A percentile compares a stretch with the other conserved stretches of the same genome.
Conservation (phyloP, 1,139 yeast genomes). For the Sugiyamaella castrensis region DNA sequence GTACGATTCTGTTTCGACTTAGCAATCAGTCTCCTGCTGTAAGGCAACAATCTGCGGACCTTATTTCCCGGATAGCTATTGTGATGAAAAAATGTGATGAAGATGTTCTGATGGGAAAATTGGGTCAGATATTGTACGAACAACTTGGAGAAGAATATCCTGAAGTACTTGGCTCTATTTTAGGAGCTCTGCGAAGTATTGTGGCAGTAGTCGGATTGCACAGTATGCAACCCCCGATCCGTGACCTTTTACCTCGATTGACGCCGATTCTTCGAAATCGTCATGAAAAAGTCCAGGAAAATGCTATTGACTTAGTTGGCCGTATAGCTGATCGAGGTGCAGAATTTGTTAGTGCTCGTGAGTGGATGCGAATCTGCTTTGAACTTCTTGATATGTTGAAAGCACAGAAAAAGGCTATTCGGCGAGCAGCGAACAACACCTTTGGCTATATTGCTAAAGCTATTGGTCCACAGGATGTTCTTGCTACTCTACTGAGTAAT, state of each 20-base stretch:
- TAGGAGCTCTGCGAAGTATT: slow-evolving; percentile 63
- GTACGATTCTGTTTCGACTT: slow-evolving; percentile 70
- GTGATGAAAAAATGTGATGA: slow-evolving; percentile 68
- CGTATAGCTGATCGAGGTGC: slow-evolving; percentile 81
- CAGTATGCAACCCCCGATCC: slow-evolving; percentile 74
- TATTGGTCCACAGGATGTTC: slow-evolving; percentile 93
- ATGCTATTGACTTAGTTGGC: slow-evolving; percentile 77
- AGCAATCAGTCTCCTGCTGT: slow-evolving; percentile 70
- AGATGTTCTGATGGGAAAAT: slow-evolving; percentile 57
- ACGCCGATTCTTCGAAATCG: slow-evolving; percentile 90
- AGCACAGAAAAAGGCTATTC: slow-evolving; percentile 72
- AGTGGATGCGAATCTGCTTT: slow-evolving; percentile 97
- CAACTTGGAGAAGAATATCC: slow-evolving; percentile 95
- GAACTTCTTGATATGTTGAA: slow-evolving; percentile 87
- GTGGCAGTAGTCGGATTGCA: slow-evolving; percentile 53
- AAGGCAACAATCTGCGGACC: slow-evolving; percentile 83
- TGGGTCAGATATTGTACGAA: slow-evolving; percentile 79
- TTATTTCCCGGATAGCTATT: slow-evolving; percentile 64
- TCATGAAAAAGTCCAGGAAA: slow-evolving; percentile 89
- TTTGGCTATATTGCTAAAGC: slow-evolving; percentile 91
- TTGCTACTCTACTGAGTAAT: slow-evolving; percentile 79
- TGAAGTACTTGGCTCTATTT: slow-evolving; percentile 82
- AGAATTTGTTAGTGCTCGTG: slow-evolving; percentile 83
- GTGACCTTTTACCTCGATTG: slow-evolving; percentile 79
- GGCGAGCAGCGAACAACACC: slow-evolving; percentile 84